Evolutionary conservation across 441 rosid species (phyloP).

Genomic region (Adansonia madagascariensis): DNA sequence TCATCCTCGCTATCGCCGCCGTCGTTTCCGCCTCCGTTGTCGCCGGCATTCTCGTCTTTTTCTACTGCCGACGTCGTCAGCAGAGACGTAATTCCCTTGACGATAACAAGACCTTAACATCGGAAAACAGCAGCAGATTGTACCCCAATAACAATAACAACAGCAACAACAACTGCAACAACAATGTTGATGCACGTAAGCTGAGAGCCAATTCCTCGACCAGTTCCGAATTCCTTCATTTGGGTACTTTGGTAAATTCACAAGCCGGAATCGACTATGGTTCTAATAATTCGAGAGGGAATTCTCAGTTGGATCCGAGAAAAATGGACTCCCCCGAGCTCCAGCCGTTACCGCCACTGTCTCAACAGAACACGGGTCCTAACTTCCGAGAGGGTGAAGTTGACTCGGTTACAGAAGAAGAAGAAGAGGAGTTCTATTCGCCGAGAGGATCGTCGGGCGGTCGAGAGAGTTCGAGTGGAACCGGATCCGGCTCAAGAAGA

Average conservation of each 20-base stretch:
- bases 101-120: constrained; percentile 50
- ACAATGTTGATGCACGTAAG: constrained; percentile 40
- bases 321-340: constrained; percentile 91
- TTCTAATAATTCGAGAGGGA: constrained; percentile 25
- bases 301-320: constrained; percentile 47
- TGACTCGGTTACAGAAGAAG: constrained; percentile 48
- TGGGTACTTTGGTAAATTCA: constrained; percentile 57
- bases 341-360: constrained; percentile 80
- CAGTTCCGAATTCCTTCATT: constrained; percentile 71
- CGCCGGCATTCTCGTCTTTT: constrained; percentile 43
- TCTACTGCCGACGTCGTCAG: constrained; percentile 51
- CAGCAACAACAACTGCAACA: constrained; percentile 1
- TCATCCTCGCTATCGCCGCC: constrained; percentile 59
- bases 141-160: constrained; percentile 30
- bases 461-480: constrained; percentile 51
- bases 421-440: constrained; percentile 81
- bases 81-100: constrained; percentile 32
- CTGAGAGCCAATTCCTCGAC: constrained; percentile 39
- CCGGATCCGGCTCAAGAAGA: constrained; percentile 70
- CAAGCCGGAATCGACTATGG: constrained; percentile 37
- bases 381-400: constrained; percentile 34
- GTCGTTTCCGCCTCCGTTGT: constrained; percentile 57
- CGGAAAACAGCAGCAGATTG: constrained; percentile 47
- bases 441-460: constrained; percentile 78
- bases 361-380: constrained; percentile 40